Evolutionary conservation across 2,329 filamentous ascomycete species (phyloP).

Genomic region (Beauveria sp.): DNA sequence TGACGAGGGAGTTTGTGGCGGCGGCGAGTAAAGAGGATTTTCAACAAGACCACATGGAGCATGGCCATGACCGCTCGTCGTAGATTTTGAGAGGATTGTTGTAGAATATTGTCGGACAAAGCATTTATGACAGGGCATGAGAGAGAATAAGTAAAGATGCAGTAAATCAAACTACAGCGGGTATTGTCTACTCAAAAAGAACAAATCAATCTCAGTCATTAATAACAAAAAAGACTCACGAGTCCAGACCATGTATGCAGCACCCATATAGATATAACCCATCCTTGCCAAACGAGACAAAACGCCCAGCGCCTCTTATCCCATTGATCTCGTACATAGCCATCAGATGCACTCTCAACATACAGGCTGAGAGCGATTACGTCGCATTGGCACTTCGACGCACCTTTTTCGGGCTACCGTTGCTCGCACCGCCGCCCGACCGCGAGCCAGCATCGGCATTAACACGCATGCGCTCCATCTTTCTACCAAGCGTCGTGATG

Average conservation of each 20-base stretch:
- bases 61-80: background rate
- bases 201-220: background rate
- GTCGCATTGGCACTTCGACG: conserved; percentile 25
- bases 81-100: too few species aligned
- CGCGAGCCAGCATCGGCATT: conserved; percentile 27
- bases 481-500: conserved; percentile 33
- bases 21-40: background rate
- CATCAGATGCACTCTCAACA: background rate
- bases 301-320: conserved; percentile 3
- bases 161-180: conserved; percentile 4
- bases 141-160: background rate
- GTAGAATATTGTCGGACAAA: too few species aligned
- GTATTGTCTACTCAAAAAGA: conserved; percentile 4
- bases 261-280: background rate
- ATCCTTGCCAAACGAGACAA: background rate
- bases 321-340: background rate
- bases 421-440: conserved; percentile 20
- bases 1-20: background rate
- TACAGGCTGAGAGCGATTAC: background rate
- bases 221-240: background rate
- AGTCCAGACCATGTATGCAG: background rate
- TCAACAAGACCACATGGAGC: background rate
- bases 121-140: background rate
- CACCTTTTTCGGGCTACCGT: conserved; percentile 45
- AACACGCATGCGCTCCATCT: conserved; percentile 44